These are phyloP conservation scores for Blastobotrys illinoisensis DNA, from an alignment of 1,139 yeast genomes.

Conservation along the genomic window DNA sequence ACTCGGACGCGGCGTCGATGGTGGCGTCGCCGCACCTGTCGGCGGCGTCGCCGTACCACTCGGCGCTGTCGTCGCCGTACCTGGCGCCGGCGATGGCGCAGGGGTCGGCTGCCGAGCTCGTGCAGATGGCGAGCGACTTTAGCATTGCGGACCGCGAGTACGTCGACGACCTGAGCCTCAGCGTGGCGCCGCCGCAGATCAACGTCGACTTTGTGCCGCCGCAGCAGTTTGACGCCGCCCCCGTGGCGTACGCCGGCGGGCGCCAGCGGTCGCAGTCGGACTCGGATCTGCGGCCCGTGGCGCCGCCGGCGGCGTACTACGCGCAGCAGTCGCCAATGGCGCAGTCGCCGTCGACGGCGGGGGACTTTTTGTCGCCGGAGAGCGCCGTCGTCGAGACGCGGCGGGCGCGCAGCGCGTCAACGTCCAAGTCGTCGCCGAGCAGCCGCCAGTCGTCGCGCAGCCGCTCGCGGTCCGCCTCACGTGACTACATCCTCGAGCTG, in stretches of 20 bases:
- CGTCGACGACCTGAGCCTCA: slow-evolving; percentile 5
- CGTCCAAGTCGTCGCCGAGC: slow-evolving; percentile 3
- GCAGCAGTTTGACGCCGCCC: background rate
- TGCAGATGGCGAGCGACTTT: background rate
- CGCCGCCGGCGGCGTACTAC: slow-evolving; percentile 5
- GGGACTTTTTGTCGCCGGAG: slow-evolving; percentile 13
- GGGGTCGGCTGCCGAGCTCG: background rate
- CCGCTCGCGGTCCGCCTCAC: slow-evolving; percentile 22
- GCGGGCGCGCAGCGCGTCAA: slow-evolving; percentile 17
- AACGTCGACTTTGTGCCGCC: slow-evolving; percentile 12
- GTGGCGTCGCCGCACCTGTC: slow-evolving; percentile 11
- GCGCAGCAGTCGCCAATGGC: background rate
- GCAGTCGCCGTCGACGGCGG: slow-evolving; percentile 3
- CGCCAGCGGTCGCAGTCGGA: slow-evolving; percentile 24
- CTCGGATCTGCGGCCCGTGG: slow-evolving; percentile 13
- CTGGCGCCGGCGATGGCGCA: slow-evolving; percentile 9
- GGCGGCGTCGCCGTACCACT: slow-evolving; percentile 19
- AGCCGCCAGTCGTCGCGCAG: slow-evolving; percentile 19
- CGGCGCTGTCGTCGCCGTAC: slow-evolving; percentile 18
- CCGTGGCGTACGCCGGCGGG: background rate
- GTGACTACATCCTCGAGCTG: slow-evolving; percentile 34
- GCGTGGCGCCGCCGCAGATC: slow-evolving; percentile 11
- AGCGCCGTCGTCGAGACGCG: slow-evolving; percentile 11
- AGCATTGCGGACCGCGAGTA: background rate
- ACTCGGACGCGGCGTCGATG: slow-evolving; percentile 18